Conservation (phyloP, 345 rosid genomes). For the Carallia pectinifolia region DNA sequence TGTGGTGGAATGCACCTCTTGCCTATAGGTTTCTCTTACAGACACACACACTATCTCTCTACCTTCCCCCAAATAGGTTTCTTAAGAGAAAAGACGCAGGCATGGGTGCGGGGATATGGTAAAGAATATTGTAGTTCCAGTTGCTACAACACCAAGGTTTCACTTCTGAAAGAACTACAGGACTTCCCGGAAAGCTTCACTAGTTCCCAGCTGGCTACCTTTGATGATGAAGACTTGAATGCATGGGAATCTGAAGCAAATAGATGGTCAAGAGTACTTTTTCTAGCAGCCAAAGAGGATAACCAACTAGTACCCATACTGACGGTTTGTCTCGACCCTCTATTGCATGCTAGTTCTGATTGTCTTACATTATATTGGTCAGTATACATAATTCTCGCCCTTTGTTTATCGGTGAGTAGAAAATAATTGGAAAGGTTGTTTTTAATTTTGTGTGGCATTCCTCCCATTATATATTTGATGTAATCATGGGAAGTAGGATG, state of each 20-base stretch:
- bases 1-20: not conserved
- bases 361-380: not conserved
- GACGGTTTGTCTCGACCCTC: slow-evolving; percentile 47
- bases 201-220: slow-evolving; percentile 31
- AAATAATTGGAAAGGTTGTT: not conserved
- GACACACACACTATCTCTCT: not conserved
- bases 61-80: slow-evolving; percentile 32
- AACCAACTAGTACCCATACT: slow-evolving; percentile 45
- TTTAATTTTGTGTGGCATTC: too few relatives aligned
- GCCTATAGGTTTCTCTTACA: not conserved
- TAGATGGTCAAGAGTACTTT: slow-evolving; percentile 77
- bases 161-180: slow-evolving; percentile 50
- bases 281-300: slow-evolving; percentile 52
- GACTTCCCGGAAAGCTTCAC: slow-evolving; percentile 57
- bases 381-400: not conserved
- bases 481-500: too few relatives aligned
- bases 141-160: slow-evolving; percentile 25
- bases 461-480: too few relatives aligned
- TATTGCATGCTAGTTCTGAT: slow-evolving; percentile 4
- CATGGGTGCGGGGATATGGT: slow-evolving; percentile 60
- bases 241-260: slow-evolving; percentile 82
- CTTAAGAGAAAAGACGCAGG: slow-evolving; percentile 47
- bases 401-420: not conserved
- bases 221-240: slow-evolving; percentile 82
- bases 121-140: slow-evolving; percentile 22